Conservation (phyloP, 1,284 basidiomycete species). For the Boletus smithii region DNA sequence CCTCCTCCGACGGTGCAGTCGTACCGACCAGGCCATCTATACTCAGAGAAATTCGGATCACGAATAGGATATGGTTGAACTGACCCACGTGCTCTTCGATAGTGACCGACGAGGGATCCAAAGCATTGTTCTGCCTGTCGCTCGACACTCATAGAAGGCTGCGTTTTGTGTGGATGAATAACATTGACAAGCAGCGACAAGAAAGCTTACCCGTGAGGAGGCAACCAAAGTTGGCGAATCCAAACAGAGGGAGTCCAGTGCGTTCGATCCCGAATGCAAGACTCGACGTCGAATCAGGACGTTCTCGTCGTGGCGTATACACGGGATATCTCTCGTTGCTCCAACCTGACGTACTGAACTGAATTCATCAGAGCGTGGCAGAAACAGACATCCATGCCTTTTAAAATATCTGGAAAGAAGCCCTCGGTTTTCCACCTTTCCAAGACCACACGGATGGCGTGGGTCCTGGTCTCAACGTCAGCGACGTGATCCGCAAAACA, state of each 20-base stretch:
- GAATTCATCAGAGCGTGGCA: background rate
- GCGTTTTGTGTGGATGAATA: background rate
- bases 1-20: slow-evolving; percentile 46
- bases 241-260: slow-evolving; percentile 43
- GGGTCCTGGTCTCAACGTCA: slow-evolving; percentile 17
- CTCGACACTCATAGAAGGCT: slow-evolving; percentile 25
- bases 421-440: slow-evolving; percentile 18
- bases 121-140: slow-evolving; percentile 28
- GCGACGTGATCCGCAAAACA: slow-evolving; percentile 21
- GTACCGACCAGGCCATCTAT: slow-evolving; percentile 41
- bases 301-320: slow-evolving; percentile 21
- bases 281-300: background rate
- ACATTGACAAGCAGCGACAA: background rate
- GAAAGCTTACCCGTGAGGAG: slow-evolving; percentile 37
- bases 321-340: slow-evolving; percentile 28
- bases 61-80: background rate
- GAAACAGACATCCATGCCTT: slow-evolving; percentile 10
- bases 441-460: slow-evolving; percentile 12
- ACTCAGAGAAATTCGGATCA: background rate
- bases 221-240: slow-evolving; percentile 42
- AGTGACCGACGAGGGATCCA: slow-evolving; percentile 42
- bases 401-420: slow-evolving; percentile 22
- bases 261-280: slow-evolving; percentile 43
- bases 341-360: slow-evolving; percentile 16
- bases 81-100: slow-evolving; percentile 39